Evolutionary conservation across 2,329 filamentous ascomycete genomes (phyloP).

Genomic region (Penicillium freii): DNA sequence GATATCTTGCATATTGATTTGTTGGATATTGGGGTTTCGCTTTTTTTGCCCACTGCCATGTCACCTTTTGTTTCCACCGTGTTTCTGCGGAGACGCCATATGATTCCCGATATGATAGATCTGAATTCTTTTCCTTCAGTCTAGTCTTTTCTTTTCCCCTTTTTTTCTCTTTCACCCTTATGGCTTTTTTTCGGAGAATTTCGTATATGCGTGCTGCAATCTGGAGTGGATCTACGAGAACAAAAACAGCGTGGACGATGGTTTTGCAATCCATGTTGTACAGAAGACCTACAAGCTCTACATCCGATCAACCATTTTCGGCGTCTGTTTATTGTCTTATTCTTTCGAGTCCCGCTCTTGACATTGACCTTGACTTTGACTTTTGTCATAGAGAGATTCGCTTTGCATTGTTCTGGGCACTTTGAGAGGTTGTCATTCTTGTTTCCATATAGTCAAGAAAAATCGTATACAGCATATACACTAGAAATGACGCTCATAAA

Average conservation of each 20-base stretch:
- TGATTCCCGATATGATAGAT: conserved; percentile 25
- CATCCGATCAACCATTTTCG: conserved; percentile 4
- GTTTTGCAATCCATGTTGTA: neutral
- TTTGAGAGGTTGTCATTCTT: neutral
- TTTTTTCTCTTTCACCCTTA: neutral
- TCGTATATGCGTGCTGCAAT: conserved; percentile 16
- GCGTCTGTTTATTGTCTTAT: neutral
- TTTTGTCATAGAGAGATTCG: neutral
- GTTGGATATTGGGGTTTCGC: conserved; percentile 1
- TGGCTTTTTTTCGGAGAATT: neutral
- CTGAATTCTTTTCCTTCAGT: neutral
- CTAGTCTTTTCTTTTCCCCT: neutral
- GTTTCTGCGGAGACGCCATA: conserved; percentile 15
- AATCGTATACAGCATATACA: neutral
- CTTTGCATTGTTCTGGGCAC: neutral
- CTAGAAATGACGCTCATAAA: neutral
- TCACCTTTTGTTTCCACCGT: conserved; percentile 7
- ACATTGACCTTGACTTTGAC: neutral
- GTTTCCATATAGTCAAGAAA: neutral
- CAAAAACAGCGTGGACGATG: conserved; percentile 8
- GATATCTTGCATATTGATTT: conserved; percentile 2
- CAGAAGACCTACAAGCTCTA: neutral
- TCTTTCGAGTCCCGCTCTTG: neutral
- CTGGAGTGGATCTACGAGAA: conserved; percentile 17
- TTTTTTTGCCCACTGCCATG: conserved; percentile 7